Conservation (phyloP, 106 monocot species). For the Dioscorea dumetorum region DNA sequence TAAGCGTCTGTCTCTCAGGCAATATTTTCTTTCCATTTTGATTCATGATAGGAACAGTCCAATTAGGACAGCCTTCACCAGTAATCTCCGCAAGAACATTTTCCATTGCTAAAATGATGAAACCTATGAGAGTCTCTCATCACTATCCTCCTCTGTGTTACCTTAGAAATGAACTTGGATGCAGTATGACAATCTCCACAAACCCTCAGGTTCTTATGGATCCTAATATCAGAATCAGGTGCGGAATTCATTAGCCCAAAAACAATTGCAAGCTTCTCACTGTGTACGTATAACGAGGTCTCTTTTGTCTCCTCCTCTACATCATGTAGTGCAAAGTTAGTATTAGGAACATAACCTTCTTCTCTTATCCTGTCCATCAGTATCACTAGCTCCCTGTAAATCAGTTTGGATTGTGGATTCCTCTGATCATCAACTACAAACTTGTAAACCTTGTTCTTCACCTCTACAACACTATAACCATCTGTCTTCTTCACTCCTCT, state of each 20-base stretch:
- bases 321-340: conserved; percentile 27
- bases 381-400: conserved; percentile 15
- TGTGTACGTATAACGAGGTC: conserved; percentile 12
- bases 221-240: conserved; percentile 17
- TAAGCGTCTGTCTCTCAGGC: too few species aligned
- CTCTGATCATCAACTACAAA: conserved; percentile 15
- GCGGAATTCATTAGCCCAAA: conserved; percentile 25
- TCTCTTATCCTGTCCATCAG: conserved; percentile 20
- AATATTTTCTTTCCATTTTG: too few species aligned
- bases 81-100: conserved; percentile 30
- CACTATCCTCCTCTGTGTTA: conserved; percentile 21
- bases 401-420: conserved; percentile 16
- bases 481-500: conserved; percentile 13
- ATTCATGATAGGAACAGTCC: too few species aligned
- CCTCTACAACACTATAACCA: conserved; percentile 18
- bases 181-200: conserved; percentile 31
- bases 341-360: conserved; percentile 19
- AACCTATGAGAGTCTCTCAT: conserved; percentile 29
- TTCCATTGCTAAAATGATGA: conserved; percentile 25
- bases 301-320: conserved; percentile 33
- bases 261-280: conserved; percentile 33
- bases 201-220: conserved; percentile 22
- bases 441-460: conserved; percentile 17
- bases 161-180: conserved; percentile 26
- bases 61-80: conserved; percentile 13